phyloP scores from a whole-genome alignment of 2,329 filamentous ascomycete species.

The Zopfia rhizophila region DNA sequence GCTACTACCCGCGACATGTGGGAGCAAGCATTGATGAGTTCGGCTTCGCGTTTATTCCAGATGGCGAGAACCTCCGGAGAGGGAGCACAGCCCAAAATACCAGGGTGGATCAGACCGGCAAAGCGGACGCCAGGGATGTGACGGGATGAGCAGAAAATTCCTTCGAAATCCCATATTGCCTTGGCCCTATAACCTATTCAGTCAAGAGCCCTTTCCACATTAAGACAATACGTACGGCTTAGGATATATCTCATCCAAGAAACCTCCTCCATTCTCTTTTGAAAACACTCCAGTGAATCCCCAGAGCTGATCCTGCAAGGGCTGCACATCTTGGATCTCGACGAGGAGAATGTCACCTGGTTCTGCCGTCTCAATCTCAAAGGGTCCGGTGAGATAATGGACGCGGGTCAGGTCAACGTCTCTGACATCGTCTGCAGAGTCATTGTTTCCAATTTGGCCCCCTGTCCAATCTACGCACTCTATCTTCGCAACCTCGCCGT shows the following conservation, averaged over 20 bases:
- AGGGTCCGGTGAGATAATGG: constrained; percentile 90
- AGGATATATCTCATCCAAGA: constrained; percentile 87
- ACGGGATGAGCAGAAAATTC: constrained; percentile 82
- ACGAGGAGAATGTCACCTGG: constrained; percentile 87
- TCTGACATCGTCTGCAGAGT: constrained; percentile 86
- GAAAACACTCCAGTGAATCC: constrained; percentile 88
- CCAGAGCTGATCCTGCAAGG: constrained; percentile 86
- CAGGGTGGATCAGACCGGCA: constrained; percentile 88
- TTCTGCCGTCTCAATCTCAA: constrained; percentile 84
- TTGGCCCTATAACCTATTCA: constrained; percentile 64
- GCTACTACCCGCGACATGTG: constrained; percentile 78
- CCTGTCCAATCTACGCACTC: constrained; percentile 83
- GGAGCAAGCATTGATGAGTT: constrained; percentile 76
- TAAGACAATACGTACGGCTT: constrained; percentile 68
- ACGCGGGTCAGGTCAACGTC: constrained; percentile 85
- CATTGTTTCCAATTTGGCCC: constrained; percentile 88
- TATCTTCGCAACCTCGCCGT: constrained; percentile 90
- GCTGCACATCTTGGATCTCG: constrained; percentile 93
- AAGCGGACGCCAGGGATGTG: constrained; percentile 82
- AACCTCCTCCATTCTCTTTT: constrained; percentile 85
- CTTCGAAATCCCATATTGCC: constrained; percentile 81
- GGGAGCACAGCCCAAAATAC: constrained; percentile 89
- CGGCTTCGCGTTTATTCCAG: constrained; percentile 86
- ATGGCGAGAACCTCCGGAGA: constrained; percentile 78
- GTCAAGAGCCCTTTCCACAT: background rate